Evolutionary conservation across 495 filamentous ascomycete genomes (phyloP).

Genomic region (Podospora appendiculata): DNA sequence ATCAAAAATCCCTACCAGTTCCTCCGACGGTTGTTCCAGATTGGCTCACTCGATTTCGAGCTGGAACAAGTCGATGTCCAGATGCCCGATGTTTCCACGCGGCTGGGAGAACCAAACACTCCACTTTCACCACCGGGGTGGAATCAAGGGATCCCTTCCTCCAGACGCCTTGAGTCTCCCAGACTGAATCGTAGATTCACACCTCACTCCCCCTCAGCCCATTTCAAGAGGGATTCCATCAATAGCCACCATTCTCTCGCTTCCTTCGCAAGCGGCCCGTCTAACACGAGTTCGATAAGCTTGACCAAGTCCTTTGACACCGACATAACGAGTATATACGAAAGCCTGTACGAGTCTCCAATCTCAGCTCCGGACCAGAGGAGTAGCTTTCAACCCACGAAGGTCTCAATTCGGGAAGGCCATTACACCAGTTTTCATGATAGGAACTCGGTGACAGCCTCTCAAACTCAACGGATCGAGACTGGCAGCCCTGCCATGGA

Average conservation of each 20-base stretch:
- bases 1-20: constrained; percentile 23
- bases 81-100: not conserved
- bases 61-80: not conserved
- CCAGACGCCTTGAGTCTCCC: not conserved
- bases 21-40: constrained; percentile 19
- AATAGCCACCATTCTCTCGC: constrained; percentile 12
- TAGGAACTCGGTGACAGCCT: not conserved
- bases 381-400: too few relatives aligned
- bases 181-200: not conserved
- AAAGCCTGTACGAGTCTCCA: constrained; percentile 14
- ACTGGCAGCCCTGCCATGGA: not conserved
- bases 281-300: constrained; percentile 16
- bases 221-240: constrained; percentile 9
- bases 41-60: constrained; percentile 24
- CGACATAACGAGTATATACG: constrained; percentile 17
- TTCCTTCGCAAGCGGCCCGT: constrained; percentile 10
- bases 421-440: too few relatives aligned
- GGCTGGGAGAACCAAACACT: not conserved
- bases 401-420: not conserved
- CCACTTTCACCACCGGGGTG: not conserved
- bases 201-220: not conserved
- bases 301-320: constrained; percentile 18
- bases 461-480: not conserved
- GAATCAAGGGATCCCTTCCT: not conserved
- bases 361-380: not conserved